phyloP scores from a whole-genome alignment of 257 asterid genomes.

The Ballota nigra region DNA sequence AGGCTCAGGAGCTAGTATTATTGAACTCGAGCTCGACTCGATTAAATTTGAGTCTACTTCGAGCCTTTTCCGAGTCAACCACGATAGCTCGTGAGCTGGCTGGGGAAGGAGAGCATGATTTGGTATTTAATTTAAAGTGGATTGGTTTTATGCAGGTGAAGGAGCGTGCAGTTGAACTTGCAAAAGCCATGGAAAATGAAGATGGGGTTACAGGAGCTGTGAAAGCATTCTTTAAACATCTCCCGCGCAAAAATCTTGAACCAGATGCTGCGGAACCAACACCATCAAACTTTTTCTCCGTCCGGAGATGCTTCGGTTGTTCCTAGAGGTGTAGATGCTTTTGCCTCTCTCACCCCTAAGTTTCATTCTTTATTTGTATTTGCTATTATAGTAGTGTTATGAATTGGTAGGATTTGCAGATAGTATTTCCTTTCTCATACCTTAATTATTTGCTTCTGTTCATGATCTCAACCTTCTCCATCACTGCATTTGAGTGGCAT shows the following conservation, averaged over 20 bases:
- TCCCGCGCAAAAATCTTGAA: constrained; percentile 55
- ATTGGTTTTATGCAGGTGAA: constrained; percentile 60
- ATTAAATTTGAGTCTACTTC: neutral
- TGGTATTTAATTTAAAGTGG: constrained; percentile 3
- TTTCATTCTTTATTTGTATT: constrained; percentile 18
- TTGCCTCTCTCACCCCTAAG: neutral
- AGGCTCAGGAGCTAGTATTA: neutral
- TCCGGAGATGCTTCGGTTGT: constrained; percentile 78
- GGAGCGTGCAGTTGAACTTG: constrained; percentile 77
- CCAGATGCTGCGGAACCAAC: constrained; percentile 42
- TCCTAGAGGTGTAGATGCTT: constrained; percentile 42
- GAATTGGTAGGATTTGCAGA: neutral
- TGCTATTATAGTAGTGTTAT: neutral
- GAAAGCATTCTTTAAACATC: constrained; percentile 84
- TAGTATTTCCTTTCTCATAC: neutral
- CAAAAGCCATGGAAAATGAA: constrained; percentile 92
- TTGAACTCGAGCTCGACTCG: neutral
- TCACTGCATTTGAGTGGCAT: neutral
- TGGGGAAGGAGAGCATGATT: neutral
- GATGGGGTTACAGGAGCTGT: constrained; percentile 96
- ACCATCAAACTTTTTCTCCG: constrained; percentile 49
- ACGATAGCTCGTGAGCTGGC: neutral
- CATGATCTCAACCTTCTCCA: neutral
- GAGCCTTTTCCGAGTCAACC: neutral
- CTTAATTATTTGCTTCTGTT: neutral